Base-by-base conservation (phyloP, 163 green algal species). In the Chlamydomonas reinhardtii region DNA sequence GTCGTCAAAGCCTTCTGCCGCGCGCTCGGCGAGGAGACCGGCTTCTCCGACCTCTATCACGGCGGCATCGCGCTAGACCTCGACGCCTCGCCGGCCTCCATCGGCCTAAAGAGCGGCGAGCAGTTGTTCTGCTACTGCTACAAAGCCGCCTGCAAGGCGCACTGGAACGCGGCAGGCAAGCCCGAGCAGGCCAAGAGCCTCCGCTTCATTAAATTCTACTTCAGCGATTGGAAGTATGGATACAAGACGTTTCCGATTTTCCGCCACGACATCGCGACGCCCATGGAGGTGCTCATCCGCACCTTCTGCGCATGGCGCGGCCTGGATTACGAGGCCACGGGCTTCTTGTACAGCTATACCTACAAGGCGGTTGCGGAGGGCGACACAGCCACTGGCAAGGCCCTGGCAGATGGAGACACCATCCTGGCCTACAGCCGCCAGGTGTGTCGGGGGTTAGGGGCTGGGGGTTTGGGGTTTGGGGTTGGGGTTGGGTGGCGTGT, bases 261-360 rank as follows among this genome's bases (percentile, higher is more conserved):
- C 32, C 78, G 84, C 39, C 88, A 92, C 48, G 88, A 92, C 69
- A 70, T 92, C 37, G 56, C 54, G 43, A 89, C 88, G 79, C 83
- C 83, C 31, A 79, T 89, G 61, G 74, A 86, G 73, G 69, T 82
- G 17, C 69, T 92, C 25, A 76, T 92, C 15, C 73, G 48, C 68
- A 86, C 88, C 31, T 92, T 88, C 52, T 92, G 88, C 74, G 77
- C 82, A 54, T 89, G 82, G 88, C 73, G 88, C 12, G 88, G 88
- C 25, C 77, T 92, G 4, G 84, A 92, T 34, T 65, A 82, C 6
- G 69, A 77, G 0, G 52, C 82, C 34, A 88, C 88, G 14, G 88
- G 83, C 15, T 92, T 92, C 69, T 37, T 92, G 35, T 92, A 88
- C 69, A 75, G 82, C n/a, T 88, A 92, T 61, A 90, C 88, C n/a